Conservation (phyloP, 2,329 filamentous ascomycete species). For the Pseudogymnoascus sp. region DNA sequence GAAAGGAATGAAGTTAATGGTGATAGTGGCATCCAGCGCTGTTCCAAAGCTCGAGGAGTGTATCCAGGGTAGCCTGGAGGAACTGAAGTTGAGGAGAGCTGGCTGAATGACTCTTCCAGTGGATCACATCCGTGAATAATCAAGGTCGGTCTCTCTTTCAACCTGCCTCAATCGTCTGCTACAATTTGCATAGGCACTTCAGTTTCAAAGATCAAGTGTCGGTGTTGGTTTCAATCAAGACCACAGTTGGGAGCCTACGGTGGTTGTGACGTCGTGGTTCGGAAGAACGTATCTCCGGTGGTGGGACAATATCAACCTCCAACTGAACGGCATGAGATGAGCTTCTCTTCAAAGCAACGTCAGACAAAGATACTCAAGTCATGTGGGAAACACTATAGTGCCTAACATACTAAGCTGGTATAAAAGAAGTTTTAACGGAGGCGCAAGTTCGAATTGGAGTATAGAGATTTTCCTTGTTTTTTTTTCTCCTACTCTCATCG, state of each 20-base stretch:
- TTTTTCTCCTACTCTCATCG: not conserved
- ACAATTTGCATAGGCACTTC: not conserved
- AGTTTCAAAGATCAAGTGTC: not conserved
- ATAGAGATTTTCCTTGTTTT: not conserved
- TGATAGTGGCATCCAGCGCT: not conserved
- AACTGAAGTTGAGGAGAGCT: not conserved
- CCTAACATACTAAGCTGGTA: not conserved
- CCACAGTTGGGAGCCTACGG: not conserved
- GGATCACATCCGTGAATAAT: not conserved
- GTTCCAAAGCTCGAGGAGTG: not conserved
- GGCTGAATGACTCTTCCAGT: not conserved
- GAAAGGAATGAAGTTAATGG: not conserved
- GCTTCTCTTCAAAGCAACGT: not conserved
- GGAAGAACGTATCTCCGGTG: not conserved
- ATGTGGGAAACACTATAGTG: not conserved
- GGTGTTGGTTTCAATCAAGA: not conserved
- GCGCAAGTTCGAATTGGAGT: not conserved
- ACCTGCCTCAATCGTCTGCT: not conserved
- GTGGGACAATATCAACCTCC: not conserved
- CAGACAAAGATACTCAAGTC: not conserved
- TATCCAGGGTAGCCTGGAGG: not conserved
- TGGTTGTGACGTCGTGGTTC: conserved; percentile 1
- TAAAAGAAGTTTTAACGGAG: not conserved
- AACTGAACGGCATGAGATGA: not conserved
- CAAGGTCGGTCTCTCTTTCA: not conserved